A percentile compares a stretch with the other conserved stretches of the same genome.
Conservation (phyloP, 2,329 filamentous ascomycete genomes). For the Fusarium multiceps region DNA sequence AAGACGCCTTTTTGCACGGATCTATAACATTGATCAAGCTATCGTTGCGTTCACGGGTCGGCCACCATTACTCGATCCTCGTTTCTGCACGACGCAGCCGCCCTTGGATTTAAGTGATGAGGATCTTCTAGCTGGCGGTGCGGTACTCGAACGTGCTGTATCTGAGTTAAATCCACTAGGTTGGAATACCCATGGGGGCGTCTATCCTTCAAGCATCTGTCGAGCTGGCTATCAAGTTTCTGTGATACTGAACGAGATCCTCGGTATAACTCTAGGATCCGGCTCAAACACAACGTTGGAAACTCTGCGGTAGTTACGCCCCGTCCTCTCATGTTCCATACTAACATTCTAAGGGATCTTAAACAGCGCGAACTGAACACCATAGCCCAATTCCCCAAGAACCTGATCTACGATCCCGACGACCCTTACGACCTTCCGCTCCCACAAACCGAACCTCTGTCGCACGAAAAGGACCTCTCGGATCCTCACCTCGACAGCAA, state of each 20-base stretch:
- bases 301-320: too few species aligned
- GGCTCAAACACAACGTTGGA: not conserved
- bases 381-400: not conserved
- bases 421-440: not conserved
- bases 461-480: not conserved
- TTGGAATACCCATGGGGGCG: not conserved
- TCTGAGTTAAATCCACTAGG: not conserved
- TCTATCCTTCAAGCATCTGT: conserved; percentile 6
- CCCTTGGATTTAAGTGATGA: conserved; percentile 8
- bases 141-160: not conserved
- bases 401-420: not conserved
- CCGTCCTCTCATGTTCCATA: too few species aligned
- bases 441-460: rapidly evolving
- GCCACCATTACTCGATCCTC: not conserved
- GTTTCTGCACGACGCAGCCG: not conserved
- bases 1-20: not conserved
- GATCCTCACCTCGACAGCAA: not conserved
- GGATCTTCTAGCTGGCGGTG: not conserved
- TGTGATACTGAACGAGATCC: not conserved
- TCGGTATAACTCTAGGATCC: not conserved
- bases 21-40: conserved; percentile 7
- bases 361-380: not conserved
- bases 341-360: too few species aligned
- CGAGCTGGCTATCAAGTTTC: not conserved
- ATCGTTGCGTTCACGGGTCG: conserved; percentile 10